A percentile compares a stretch with the other conserved stretches of the same genome.
Evolutionary conservation across 495 filamentous ascomycete species (phyloP).

Genomic region (Aspergillus olivimuriae): DNA sequence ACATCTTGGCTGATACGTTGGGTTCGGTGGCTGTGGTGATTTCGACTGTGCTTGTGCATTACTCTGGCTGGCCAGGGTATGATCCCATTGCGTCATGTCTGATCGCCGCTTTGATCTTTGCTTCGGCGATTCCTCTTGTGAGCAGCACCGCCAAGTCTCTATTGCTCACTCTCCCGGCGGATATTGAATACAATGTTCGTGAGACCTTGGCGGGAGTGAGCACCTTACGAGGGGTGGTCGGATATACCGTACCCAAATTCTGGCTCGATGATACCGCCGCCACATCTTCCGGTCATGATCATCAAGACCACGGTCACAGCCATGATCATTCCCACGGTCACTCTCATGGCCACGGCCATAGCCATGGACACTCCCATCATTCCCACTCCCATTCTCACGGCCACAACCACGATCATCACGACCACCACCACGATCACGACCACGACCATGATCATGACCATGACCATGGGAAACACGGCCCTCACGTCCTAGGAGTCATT

Average conservation of each 20-base stretch:
- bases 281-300: slow-evolving; percentile 21
- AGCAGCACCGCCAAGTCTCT: slow-evolving; percentile 74
- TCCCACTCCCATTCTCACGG: too few relatives aligned
- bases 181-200: slow-evolving; percentile 82
- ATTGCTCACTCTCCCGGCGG: slow-evolving; percentile 75
- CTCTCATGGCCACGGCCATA: slow-evolving; percentile 7
- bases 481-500: slow-evolving; percentile 66
- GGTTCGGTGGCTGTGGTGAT: slow-evolving; percentile 92
- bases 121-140: slow-evolving; percentile 82
- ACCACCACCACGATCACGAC: slow-evolving; percentile 9
- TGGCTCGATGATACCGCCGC: slow-evolving; percentile 75
- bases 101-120: slow-evolving; percentile 88
- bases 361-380: too few relatives aligned
- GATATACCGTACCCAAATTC: slow-evolving; percentile 85
- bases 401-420: too few relatives aligned
- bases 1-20: slow-evolving; percentile 91
- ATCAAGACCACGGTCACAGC: slow-evolving; percentile 12
- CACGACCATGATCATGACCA: slow-evolving; percentile 12
- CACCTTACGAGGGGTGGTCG: slow-evolving; percentile 73
- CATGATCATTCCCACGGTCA: slow-evolving; percentile 18
- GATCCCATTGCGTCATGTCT: slow-evolving; percentile 91
- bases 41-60: slow-evolving; percentile 80
- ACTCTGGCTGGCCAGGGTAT: slow-evolving; percentile 86
- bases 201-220: slow-evolving; percentile 80
- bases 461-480: slow-evolving; percentile 25